Conservation (phyloP, 768 basidiomycete genomes). For the Roridomyces roridus region DNA sequence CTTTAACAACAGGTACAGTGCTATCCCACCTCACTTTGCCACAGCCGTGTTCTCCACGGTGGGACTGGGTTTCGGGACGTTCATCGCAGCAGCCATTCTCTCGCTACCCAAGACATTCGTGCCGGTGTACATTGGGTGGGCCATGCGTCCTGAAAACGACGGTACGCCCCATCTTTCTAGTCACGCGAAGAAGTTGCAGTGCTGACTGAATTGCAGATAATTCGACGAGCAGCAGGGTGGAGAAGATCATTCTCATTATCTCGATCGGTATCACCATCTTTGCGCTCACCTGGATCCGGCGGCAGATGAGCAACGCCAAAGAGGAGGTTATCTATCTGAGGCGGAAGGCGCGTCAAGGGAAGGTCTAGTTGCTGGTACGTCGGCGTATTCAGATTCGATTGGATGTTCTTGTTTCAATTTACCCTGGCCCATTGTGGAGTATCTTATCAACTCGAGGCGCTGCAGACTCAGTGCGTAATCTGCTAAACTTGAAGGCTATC, state of each 20-base stretch:
- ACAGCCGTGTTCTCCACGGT: slow-evolving; percentile 17
- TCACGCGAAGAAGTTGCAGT: no score
- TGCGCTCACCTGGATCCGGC: not conserved
- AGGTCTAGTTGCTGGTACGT: no score
- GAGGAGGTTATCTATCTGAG: slow-evolving; percentile 1
- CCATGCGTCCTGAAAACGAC: not conserved
- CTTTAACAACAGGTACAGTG: slow-evolving; percentile 44
- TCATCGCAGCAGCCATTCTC: slow-evolving; percentile 3
- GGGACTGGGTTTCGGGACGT: slow-evolving; percentile 5
- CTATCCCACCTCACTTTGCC: slow-evolving; percentile 78
- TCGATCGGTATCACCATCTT: not conserved
- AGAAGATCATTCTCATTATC: slow-evolving; percentile 2
- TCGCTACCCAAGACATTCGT: slow-evolving; percentile 11
- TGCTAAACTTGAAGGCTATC: no score
- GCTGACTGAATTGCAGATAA: not conserved
- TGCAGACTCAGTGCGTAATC: no score
- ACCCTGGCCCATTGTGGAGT: no score
- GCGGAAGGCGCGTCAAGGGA: slow-evolving; percentile 7
- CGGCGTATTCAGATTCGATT: no score
- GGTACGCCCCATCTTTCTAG: not conserved
- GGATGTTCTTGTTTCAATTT: no score
- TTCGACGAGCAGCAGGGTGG: not conserved
- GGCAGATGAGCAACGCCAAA: not conserved
- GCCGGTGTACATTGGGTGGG: slow-evolving; percentile 7
- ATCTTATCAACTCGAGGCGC: no score